A percentile compares a stretch with the other conserved stretches of the same genome.
Conservation (phyloP, 2,329 filamentous ascomycete genomes). For the Talaromyces atroroseus region DNA sequence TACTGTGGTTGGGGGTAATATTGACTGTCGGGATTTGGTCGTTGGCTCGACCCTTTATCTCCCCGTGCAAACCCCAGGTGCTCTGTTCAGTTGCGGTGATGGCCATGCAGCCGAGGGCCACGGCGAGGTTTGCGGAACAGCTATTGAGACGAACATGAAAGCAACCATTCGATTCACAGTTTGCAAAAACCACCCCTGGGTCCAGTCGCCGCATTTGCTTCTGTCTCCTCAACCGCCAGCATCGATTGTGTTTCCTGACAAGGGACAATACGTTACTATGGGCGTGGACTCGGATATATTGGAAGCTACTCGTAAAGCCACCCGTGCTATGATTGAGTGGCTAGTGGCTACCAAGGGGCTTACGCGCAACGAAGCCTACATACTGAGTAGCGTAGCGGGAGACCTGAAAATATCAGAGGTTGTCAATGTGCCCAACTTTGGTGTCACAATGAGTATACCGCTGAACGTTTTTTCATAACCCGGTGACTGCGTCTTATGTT, state of each 20-base stretch:
- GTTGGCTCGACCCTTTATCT: conserved; percentile 46
- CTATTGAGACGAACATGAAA: conserved; percentile 50
- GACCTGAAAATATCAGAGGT: conserved; percentile 49
- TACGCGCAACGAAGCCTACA: conserved; percentile 46
- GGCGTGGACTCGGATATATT: conserved; percentile 45
- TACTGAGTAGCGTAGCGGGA: conserved; percentile 47
- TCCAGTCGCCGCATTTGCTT: conserved; percentile 46
- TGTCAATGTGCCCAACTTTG: conserved; percentile 52
- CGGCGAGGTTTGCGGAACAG: conserved; percentile 53
- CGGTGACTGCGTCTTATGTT: neutral
- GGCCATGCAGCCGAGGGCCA: conserved; percentile 52
- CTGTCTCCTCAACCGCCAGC: conserved; percentile 27
- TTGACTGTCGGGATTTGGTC: conserved; percentile 49
- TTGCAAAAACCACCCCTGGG: conserved; percentile 43
- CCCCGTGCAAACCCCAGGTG: conserved; percentile 46
- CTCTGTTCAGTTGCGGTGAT: conserved; percentile 51
- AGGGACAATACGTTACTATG: conserved; percentile 44
- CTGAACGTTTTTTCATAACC: conserved; percentile 41
- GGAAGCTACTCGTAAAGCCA: conserved; percentile 46
- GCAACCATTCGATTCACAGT: conserved; percentile 47
- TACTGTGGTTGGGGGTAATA: conserved; percentile 49
- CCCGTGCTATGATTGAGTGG: conserved; percentile 47
- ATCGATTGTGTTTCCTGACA: conserved; percentile 23
- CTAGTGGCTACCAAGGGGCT: conserved; percentile 44
- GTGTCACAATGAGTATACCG: conserved; percentile 46